Percentiles rank a stretch among this genome's conserved stretches.
phyloP scores from a whole-genome alignment of 768 basidiomycete species.

The Lactifluus echinatus region DNA sequence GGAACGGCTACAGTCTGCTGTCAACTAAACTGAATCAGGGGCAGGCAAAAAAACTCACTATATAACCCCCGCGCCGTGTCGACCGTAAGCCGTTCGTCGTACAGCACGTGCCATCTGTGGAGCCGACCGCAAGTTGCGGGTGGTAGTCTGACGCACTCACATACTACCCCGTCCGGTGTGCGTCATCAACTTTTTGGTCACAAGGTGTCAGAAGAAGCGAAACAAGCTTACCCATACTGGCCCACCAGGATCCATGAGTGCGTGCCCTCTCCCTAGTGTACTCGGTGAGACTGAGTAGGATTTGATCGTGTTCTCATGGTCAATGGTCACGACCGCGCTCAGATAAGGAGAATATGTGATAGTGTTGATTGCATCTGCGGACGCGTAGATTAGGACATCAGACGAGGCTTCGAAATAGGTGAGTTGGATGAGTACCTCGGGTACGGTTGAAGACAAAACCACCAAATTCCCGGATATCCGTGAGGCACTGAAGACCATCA shows the following conservation, averaged over 20 bases:
- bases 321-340: slow-evolving; percentile 67
- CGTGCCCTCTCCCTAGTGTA: slow-evolving; percentile 67
- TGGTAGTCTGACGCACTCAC: slow-evolving; percentile 77
- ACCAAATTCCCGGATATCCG: slow-evolving; percentile 65
- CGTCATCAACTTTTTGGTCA: not conserved
- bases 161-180: slow-evolving; percentile 36
- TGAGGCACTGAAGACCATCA: slow-evolving; percentile 68
- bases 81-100: slow-evolving; percentile 66
- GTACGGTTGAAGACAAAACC: slow-evolving; percentile 69
- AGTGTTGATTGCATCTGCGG: slow-evolving; percentile 59
- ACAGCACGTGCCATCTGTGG: slow-evolving; percentile 73
- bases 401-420: not conserved
- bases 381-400: not conserved
- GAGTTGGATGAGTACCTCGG: slow-evolving; percentile 42
- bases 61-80: slow-evolving; percentile 59
- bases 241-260: slow-evolving; percentile 63
- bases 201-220: not conserved
- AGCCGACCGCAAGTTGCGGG: slow-evolving; percentile 73
- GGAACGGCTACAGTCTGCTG: slow-evolving; percentile 46
- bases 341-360: slow-evolving; percentile 59
- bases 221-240: slow-evolving; percentile 67
- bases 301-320: slow-evolving; percentile 77
- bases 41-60: slow-evolving; percentile 38
- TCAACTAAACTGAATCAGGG: not conserved
- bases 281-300: slow-evolving; percentile 61